These are phyloP conservation scores for Stropharia rugosoannulata DNA, from an alignment of 768 basidiomycete genomes.

Conservation along the genomic window DNA sequence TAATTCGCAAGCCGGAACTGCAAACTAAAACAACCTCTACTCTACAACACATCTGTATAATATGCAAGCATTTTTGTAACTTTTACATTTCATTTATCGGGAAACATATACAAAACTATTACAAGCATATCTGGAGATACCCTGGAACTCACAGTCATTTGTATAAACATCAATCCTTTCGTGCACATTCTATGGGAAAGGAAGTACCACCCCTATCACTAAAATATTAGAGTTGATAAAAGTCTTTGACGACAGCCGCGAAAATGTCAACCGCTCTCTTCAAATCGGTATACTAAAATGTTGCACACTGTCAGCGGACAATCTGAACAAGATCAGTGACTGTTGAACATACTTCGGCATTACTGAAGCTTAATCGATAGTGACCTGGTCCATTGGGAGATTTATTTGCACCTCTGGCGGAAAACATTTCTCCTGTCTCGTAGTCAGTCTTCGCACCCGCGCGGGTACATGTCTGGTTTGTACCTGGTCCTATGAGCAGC, in stretches of 20 bases:
- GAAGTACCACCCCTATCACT: background rate
- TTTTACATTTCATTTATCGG: background rate
- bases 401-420: conserved; percentile 25
- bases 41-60: no score
- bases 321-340: background rate
- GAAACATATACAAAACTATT: background rate
- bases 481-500: conserved; percentile 65
- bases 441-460: background rate
- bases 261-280: conserved; percentile 50
- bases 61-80: no score
- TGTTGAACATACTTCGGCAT: conserved; percentile 39
- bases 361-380: conserved; percentile 58
- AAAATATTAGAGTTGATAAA: conserved; percentile 27
- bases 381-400: conserved; percentile 39
- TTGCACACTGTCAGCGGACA: background rate
- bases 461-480: background rate
- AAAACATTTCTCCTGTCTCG: conserved; percentile 38
- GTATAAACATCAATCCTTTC: background rate
- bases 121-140: background rate
- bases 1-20: background rate
- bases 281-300: conserved; percentile 33
- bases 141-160: no score
- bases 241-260: conserved; percentile 40
- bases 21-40: background rate
- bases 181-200: background rate